Conservation (phyloP, 78 protist species). For the Paulinella micropora region DNA sequence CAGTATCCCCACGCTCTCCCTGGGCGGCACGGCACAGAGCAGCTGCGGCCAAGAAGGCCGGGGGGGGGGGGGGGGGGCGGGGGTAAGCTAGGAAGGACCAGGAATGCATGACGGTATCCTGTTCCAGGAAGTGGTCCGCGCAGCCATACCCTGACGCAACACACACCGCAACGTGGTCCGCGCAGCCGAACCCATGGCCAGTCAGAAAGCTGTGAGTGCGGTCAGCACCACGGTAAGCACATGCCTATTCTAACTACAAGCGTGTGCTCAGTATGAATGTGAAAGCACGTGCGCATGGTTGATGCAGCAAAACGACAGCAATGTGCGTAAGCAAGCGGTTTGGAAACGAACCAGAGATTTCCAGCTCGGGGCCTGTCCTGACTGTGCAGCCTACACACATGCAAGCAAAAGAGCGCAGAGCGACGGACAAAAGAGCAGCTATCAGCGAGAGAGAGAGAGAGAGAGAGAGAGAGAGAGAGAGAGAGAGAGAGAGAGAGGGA, state of each 20-base stretch:
- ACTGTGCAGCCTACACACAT: too few species aligned
- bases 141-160: conserved; percentile 28
- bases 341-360: background rate
- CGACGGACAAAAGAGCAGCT: too few species aligned
- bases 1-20: background rate
- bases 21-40: background rate
- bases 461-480: too few species aligned
- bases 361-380: background rate
- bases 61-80: too few species aligned
- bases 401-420: too few species aligned
- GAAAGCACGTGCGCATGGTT: too few species aligned
- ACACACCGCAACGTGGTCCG: conserved; percentile 36
- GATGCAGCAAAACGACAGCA: too few species aligned
- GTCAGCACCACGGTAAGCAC: background rate
- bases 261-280: background rate
- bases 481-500: too few species aligned
- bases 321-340: too few species aligned
- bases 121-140: conserved; percentile 60
- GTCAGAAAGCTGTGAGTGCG: background rate
- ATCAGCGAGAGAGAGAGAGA: too few species aligned
- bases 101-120: conserved; percentile 55
- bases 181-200: too few species aligned
- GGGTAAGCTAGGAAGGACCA: conserved; percentile 39
- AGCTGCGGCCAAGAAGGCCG: conserved; percentile 31
- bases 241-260: background rate